Evolutionary conservation across 768 basidiomycete genomes (phyloP).

Genomic region (Chalciporus pseudorubinellus): DNA sequence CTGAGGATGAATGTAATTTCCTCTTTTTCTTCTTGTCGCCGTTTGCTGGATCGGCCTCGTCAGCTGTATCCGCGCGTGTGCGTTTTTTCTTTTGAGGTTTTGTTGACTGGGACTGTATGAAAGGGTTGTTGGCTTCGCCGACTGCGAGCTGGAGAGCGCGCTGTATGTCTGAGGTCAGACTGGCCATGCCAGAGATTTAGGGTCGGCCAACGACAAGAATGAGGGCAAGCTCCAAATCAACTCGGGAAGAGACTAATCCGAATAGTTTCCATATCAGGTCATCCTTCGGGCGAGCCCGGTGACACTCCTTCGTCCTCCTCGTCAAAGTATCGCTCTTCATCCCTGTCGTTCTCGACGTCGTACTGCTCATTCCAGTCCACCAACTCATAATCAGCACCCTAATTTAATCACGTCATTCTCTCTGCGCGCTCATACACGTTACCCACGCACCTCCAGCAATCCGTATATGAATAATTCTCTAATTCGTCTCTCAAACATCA

Average conservation of each 20-base stretch:
- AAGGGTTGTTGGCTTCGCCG: conserved; percentile 44
- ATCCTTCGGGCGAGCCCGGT: neutral
- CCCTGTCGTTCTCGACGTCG: conserved; percentile 57
- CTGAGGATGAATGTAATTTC: conserved; percentile 12
- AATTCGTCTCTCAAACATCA: conserved; percentile 57
- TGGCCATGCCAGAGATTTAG: conserved; percentile 36
- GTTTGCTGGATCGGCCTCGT: conserved; percentile 12
- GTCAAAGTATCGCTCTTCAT: conserved; percentile 75
- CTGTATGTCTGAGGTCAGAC: conserved; percentile 44
- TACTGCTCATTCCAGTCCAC: conserved; percentile 76
- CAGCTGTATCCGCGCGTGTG: conserved; percentile 12
- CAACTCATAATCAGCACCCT: conserved; percentile 68
- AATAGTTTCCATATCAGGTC: conserved; percentile 13
- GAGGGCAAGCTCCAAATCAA: conserved; percentile 38
- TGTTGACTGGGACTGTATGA: conserved; percentile 24
- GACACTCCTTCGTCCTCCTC: conserved; percentile 48
- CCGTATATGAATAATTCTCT: conserved; percentile 76
- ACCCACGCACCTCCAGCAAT: conserved; percentile 57
- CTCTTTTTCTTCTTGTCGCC: conserved; percentile 37
- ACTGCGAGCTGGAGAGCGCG: conserved; percentile 51
- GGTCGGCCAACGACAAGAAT: conserved; percentile 38
- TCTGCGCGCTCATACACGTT: no score
- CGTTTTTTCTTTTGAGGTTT: conserved; percentile 38
- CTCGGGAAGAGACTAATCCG: conserved; percentile 8
- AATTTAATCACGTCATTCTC: conserved; percentile 8